Evolutionary conservation across 2,329 filamentous ascomycete genomes (phyloP), one percentile per base, ranked within the genome.

Genomic region (Diaporthe capsici): DNA sequence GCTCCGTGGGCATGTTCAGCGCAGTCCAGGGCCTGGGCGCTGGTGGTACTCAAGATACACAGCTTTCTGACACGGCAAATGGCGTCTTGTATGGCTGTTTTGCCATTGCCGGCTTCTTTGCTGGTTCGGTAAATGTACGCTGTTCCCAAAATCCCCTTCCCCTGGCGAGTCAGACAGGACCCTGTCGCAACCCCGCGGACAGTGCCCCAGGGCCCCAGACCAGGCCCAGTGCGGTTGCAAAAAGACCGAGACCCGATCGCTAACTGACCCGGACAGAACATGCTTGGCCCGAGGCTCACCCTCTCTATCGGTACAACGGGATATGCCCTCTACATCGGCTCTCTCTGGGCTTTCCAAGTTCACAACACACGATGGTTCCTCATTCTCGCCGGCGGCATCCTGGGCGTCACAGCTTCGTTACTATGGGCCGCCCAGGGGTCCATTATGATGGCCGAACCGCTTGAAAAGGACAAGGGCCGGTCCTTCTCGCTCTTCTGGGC

Each of bases 1-100:
- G 77, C 74, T 79, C 78, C 17, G 78, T 80, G 28, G 78, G 78
- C 75, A 80, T 80, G 78, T 78, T 77, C 51, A 78, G 76, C 44
- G 78, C 78, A 47, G 74, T 80, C 22, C 63, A 67, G 65, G 72
- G 72, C 53, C 47, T 78, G 15, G 77, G 77, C 60, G 77, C 77
- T 31, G 76, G 77, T 77, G 77, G 77, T 34, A 75, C 74, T 4
- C 63, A 78, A 42, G 76, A 78, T 60, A 74, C 72, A 7, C 75
- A 76, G 4, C 72, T 78, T n/a, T 75, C 71, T 67, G 77, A 78
- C 47, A 77, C 72, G 8, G 77, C 76, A 65, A 78, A 79, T 49
- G 76, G 76, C 31, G 77, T 79, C 22, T 61, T 80, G 5, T 84
- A 84, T 10, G 72, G 72, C 25, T 72, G 77, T n/a, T 77, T 77